Base-by-base conservation (phyloP, 805 yeast species). In the Clavispora phyllophila region DNA sequence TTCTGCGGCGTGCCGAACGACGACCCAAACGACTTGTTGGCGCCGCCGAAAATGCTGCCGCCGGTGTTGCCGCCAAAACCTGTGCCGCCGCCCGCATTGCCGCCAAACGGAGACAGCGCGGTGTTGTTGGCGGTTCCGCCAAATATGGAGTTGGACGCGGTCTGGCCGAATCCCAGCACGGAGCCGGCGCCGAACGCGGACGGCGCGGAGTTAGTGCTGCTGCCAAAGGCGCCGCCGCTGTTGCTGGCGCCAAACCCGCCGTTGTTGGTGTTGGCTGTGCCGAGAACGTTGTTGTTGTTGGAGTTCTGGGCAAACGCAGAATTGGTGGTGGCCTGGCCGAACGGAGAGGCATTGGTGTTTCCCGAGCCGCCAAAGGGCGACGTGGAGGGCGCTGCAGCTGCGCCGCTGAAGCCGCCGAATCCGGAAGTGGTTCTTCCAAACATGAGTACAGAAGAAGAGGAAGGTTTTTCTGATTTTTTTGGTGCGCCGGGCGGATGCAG, bases 381-480 rank as follows among this genome's bases (percentile, higher is more conserved):
- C 49, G 40, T 31, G 18, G 41, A 31, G 20, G 33, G 33, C 49
- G 41, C 26, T 9, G 42, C 23, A 32, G 40, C 14, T 31, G 31
- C 41, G 26, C 57, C 52, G 25, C 69, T 66, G 49, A 68, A 72
- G 24, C 80, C 80, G 10, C 81, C 81, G 56, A 76, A 76, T 15
- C 81, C 81, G 37, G 76, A 66, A 12, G 68, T 61, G 18, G 71
- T 53, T 37, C 74, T 54, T 37, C 80, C 78, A 65, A 77, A 76
- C 81, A 76, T 68, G 41, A 22, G 28, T 23, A 40, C 18, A 35
- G 42, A 22, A 20, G 37, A 24, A 24, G 28, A 7, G 13, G 19
- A 23, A 15, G 39, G 28, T 26, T 23, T 17, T 20, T 34, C 23
- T 29, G 24, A 18, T 36, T 35, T 36, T 41, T 29, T 29, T 15